These are phyloP conservation scores for Ophiognomonia clavigignenti-juglandacearum DNA, from an alignment of 2,329 filamentous ascomycete genomes.

Conservation along the genomic window DNA sequence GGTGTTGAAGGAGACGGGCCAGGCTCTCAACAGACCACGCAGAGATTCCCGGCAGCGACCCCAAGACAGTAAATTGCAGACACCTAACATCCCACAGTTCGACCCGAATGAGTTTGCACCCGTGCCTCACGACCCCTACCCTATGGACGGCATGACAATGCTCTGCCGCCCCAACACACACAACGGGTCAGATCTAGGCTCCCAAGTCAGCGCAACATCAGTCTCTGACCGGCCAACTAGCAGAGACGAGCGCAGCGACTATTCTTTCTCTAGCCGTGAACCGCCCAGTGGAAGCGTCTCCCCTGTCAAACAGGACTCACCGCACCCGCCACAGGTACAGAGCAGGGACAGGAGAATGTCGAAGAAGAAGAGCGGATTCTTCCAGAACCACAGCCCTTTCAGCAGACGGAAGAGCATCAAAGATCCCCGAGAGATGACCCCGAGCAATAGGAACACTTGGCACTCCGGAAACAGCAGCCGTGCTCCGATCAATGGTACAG, in stretches of 20 bases:
- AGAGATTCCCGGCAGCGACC: conserved; percentile 4
- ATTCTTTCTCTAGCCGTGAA: conserved; percentile 83
- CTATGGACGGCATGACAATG: conserved; percentile 95
- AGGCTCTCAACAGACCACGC: conserved; percentile 20
- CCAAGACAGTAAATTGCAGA: conserved; percentile 16
- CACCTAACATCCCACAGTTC: conserved; percentile 30
- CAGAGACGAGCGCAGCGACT: conserved; percentile 84
- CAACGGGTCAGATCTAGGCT: conserved; percentile 59
- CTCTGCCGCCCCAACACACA: conserved; percentile 70
- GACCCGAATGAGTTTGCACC: conserved; percentile 58
- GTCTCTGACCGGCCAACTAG: conserved; percentile 71
- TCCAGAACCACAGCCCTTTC: conserved; percentile 90
- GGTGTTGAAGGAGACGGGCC: conserved; percentile 1
- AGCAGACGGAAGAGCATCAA: conserved; percentile 80
- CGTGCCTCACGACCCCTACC: conserved; percentile 89
- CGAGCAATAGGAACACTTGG: conserved; percentile 56
- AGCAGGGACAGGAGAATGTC: conserved; percentile 62
- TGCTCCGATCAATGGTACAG: conserved; percentile 32
- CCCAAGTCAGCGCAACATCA: conserved; percentile 32
- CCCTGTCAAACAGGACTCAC: conserved; percentile 58
- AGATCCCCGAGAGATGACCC: conserved; percentile 63
- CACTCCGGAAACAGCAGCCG: conserved; percentile 25
- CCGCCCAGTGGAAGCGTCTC: conserved; percentile 69
- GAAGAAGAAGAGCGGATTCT: conserved; percentile 78
- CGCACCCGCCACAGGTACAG: conserved; percentile 33